Evolutionary conservation across 495 filamentous ascomycete genomes (phyloP).

Genomic region (Cercophora scortea): DNA sequence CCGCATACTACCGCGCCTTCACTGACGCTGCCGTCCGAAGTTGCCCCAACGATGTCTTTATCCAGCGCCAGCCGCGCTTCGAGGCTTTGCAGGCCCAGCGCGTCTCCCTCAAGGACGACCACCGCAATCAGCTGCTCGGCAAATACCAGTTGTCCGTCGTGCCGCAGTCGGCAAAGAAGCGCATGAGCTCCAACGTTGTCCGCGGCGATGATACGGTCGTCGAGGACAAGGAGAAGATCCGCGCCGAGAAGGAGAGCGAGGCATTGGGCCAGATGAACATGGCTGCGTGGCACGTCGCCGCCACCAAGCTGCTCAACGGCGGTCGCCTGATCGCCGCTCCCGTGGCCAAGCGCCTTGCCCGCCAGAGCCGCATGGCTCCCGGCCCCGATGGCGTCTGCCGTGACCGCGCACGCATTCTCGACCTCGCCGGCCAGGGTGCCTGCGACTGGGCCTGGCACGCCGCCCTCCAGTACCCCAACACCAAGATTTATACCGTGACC

Average conservation of each 20-base stretch:
- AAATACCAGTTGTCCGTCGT: constrained; percentile 60
- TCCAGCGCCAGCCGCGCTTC: constrained; percentile 75
- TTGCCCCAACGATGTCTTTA: constrained; percentile 62
- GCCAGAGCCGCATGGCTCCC: constrained; percentile 39
- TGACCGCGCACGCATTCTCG: constrained; percentile 63
- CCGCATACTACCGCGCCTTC: constrained; percentile 89
- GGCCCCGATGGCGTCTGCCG: constrained; percentile 30
- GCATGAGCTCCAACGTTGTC: constrained; percentile 51
- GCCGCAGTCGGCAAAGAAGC: constrained; percentile 47
- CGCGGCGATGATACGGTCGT: constrained; percentile 46
- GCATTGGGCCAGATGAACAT: constrained; percentile 68
- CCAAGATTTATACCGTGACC: constrained; percentile 78
- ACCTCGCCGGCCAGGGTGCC: constrained; percentile 75
- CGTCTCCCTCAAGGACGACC: constrained; percentile 52
- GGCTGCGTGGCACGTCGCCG: constrained; percentile 74
- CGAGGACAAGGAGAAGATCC: constrained; percentile 52
- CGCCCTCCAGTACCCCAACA: constrained; percentile 72
- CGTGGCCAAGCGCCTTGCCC: constrained; percentile 51
- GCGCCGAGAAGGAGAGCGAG: constrained; percentile 70
- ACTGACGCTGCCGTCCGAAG: constrained; percentile 55
- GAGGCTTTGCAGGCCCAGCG: constrained; percentile 84
- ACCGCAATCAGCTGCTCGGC: constrained; percentile 67
- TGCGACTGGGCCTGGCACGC: constrained; percentile 96
- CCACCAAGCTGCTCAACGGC: constrained; percentile 66
- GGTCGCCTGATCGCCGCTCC: constrained; percentile 75